Evolutionary conservation across 441 rosid genomes (phyloP).

Genomic region (Erodium texanum): DNA sequence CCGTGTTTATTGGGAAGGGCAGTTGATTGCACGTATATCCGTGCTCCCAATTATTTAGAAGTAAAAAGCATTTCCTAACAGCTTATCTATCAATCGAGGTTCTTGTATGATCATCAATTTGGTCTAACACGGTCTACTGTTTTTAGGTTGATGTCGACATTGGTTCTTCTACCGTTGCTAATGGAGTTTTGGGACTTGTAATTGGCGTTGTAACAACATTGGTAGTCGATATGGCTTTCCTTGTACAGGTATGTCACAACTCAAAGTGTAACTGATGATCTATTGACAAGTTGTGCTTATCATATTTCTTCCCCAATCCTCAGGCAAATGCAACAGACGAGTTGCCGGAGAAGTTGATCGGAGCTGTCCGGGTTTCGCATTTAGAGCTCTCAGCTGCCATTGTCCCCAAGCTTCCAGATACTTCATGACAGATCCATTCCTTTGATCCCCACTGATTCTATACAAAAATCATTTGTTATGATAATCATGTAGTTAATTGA

Average conservation of each 20-base stretch:
- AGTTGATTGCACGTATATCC: conserved; percentile 91
- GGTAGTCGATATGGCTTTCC: conserved; percentile 99
- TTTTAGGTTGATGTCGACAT: conserved; percentile 87
- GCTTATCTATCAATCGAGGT: neutral
- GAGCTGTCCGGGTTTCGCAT: conserved; percentile 88
- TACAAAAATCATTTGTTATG: conserved; percentile 21
- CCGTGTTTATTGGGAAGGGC: conserved; percentile 97
- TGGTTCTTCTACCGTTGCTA: conserved; percentile 96
- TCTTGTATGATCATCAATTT: neutral
- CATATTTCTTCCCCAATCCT: neutral
- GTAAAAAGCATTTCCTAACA: conserved; percentile 32
- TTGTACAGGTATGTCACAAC: conserved; percentile 66
- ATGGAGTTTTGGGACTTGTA: conserved; percentile 96
- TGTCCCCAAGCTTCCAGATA: conserved; percentile 53
- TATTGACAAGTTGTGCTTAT: conserved; percentile 2
- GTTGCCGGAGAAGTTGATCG: conserved; percentile 82
- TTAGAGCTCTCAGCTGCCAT: conserved; percentile 79
- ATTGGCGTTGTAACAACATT: conserved; percentile 79
- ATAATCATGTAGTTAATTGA: conserved; percentile 20
- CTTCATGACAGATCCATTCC: conserved; percentile 24
- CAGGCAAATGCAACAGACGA: conserved; percentile 86
- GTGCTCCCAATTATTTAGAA: conserved; percentile 71
- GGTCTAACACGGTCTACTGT: conserved; percentile 15
- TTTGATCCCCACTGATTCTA: conserved; percentile 11
- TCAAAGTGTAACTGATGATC: neutral